A percentile compares a stretch with the other conserved stretches of the same genome.
phyloP scores from a whole-genome alignment of 139 green algal genomes.

The Diplosphaera chodatii region DNA sequence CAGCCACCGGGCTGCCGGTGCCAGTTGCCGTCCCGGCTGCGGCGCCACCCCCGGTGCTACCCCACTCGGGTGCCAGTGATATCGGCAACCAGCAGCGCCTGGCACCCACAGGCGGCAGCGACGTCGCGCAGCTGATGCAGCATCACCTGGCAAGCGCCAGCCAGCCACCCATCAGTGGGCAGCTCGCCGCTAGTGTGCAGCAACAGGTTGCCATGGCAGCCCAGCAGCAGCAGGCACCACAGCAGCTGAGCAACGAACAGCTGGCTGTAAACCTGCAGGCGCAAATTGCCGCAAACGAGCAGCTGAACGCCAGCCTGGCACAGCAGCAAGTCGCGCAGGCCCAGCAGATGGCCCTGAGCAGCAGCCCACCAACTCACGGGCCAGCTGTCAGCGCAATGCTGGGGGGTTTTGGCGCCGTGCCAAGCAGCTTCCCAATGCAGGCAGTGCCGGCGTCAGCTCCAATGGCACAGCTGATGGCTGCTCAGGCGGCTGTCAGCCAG shows the following conservation, averaged over 20 bases:
- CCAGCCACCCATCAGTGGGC: background rate
- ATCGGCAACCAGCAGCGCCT: background rate
- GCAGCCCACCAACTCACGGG: background rate
- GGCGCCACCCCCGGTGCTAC: background rate
- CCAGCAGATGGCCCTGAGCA: background rate
- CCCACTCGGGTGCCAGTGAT: background rate
- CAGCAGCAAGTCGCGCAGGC: background rate
- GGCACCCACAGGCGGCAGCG: background rate
- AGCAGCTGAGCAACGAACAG: too few species aligned
- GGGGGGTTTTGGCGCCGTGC: background rate
- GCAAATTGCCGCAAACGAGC: background rate
- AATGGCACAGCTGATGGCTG: background rate
- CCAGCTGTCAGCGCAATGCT: background rate
- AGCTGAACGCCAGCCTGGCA: background rate
- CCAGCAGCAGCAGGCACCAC: background rate
- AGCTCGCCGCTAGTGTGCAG: background rate
- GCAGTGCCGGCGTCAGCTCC: too few species aligned
- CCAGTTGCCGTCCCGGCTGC: background rate
- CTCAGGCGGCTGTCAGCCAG: background rate
- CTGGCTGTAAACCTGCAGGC: background rate
- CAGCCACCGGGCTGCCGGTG: background rate
- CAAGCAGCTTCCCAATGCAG: too few species aligned
- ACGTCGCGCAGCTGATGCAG: background rate
- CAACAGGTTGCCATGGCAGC: background rate
- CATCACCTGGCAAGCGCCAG: background rate